These are phyloP conservation scores for Mortierella hygrophila DNA, from an alignment of 192 early-diverging fungal genomes.

Conservation along the genomic window DNA sequence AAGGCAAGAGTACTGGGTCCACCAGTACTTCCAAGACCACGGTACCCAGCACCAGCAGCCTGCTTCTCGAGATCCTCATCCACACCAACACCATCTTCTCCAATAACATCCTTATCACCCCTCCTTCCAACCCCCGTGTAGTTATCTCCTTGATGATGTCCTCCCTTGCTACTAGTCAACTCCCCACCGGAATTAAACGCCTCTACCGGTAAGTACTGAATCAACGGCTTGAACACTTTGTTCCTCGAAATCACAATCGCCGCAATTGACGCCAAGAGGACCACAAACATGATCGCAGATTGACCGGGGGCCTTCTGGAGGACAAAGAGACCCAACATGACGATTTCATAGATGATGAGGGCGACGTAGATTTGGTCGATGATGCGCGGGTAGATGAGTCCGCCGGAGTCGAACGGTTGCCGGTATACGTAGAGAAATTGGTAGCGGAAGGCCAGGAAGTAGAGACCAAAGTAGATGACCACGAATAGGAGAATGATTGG, in stretches of 20 bases:
- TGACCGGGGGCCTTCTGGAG: conserved; percentile 63
- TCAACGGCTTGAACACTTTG: conserved; percentile 55
- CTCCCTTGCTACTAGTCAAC: not conserved
- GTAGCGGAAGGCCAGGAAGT: conserved; percentile 80
- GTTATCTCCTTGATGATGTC: not conserved
- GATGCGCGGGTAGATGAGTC: conserved; percentile 70
- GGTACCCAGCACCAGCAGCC: not conserved
- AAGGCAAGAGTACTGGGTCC: not conserved
- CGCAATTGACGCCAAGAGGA: conserved; percentile 37
- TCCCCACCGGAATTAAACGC: conserved; percentile 14
- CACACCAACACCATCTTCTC: not conserved
- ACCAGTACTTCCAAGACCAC: not conserved
- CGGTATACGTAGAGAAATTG: conserved; percentile 83
- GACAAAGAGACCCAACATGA: conserved; percentile 78
- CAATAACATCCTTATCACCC: not conserved
- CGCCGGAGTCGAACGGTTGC: conserved; percentile 68
- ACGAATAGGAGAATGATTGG: conserved; percentile 82
- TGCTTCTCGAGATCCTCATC: not conserved
- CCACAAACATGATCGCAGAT: conserved; percentile 58
- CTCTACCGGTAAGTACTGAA: conserved; percentile 58
- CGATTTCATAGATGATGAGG: conserved; percentile 76
- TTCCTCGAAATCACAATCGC: conserved; percentile 50
- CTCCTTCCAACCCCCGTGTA: not conserved
- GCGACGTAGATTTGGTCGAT: conserved; percentile 73
- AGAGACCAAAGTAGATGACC: conserved; percentile 76